These are phyloP conservation scores for Solanum appendiculatum DNA, from an alignment of 257 asterid genomes.

Conservation along the genomic window DNA sequence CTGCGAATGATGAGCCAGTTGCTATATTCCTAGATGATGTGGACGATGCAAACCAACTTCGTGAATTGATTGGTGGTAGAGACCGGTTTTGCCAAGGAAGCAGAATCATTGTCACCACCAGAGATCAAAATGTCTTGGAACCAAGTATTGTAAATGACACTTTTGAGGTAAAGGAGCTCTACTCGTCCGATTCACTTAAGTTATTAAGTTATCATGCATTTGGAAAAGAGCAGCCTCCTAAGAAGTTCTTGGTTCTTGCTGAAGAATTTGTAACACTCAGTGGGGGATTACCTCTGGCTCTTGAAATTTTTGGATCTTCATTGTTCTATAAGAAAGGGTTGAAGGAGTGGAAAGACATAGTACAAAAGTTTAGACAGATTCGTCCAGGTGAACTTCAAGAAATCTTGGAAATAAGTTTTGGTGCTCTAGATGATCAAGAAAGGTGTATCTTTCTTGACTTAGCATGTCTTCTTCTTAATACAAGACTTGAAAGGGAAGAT, in stretches of 20 bases:
- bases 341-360: slow-evolving; percentile 15
- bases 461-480: slow-evolving; percentile 18
- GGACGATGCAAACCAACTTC: slow-evolving; percentile 7
- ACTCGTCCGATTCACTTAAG: slow-evolving; percentile 3
- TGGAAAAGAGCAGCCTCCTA: slow-evolving; percentile 17
- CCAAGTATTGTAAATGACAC: neutral
- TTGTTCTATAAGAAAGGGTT: slow-evolving; percentile 14
- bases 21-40: slow-evolving; percentile 19
- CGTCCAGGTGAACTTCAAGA: slow-evolving; percentile 19
- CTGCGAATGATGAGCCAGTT: neutral
- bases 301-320: slow-evolving; percentile 22
- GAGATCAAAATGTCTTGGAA: slow-evolving; percentile 10
- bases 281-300: slow-evolving; percentile 22
- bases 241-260: slow-evolving; percentile 1
- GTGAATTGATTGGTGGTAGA: neutral
- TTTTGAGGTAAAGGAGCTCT: slow-evolving; percentile 4
- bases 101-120: slow-evolving; percentile 13
- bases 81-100: slow-evolving; percentile 20
- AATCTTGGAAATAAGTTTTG: slow-evolving; percentile 17
- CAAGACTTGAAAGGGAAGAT: slow-evolving; percentile 14
- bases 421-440: slow-evolving; percentile 17
- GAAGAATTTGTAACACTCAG: slow-evolving; percentile 6
- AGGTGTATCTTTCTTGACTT: slow-evolving; percentile 22
- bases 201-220: slow-evolving; percentile 21
- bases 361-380: slow-evolving; percentile 14